These are phyloP conservation scores for Umbelopsis vinacea DNA, from an alignment of 192 early-diverging fungal species.

Conservation along the genomic window DNA sequence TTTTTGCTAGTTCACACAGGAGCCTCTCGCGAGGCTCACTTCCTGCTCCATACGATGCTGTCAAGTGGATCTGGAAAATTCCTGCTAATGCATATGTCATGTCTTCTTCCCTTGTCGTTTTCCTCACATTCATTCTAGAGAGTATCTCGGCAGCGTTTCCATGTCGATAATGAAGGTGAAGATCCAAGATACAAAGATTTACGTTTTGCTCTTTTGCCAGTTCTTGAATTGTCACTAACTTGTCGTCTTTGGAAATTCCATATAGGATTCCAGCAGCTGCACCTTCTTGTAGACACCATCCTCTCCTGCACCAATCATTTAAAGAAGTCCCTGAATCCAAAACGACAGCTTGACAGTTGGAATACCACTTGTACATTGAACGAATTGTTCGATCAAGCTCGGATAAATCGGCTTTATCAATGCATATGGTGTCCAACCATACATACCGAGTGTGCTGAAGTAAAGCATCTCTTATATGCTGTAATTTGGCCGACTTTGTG, in stretches of 20 bases:
- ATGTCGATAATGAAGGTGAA: not conserved
- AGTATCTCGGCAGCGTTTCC: not conserved
- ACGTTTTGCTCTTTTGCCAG: not conserved
- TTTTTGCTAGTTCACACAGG: not conserved
- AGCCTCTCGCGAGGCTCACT: not conserved
- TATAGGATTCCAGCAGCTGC: not conserved
- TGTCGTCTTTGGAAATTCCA: not conserved
- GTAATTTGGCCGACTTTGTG: not conserved
- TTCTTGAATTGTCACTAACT: not conserved
- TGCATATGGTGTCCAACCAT: not conserved
- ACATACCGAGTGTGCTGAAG: not conserved
- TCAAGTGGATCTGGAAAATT: not conserved
- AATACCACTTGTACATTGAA: not conserved
- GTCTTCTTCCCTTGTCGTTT: not conserved
- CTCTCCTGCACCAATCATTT: not conserved
- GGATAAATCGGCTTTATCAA: not conserved
- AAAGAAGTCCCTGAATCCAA: not conserved
- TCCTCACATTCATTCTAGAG: not conserved
- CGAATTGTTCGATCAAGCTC: not conserved
- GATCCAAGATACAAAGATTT: not conserved
- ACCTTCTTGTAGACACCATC: not conserved
- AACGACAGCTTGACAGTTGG: not conserved
- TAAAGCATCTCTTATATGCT: not conserved
- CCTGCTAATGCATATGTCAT: not conserved
- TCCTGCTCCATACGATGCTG: not conserved